These are phyloP conservation scores for Leucosporidium creatinivorum DNA, from an alignment of 768 basidiomycete species.

Conservation along the genomic window DNA sequence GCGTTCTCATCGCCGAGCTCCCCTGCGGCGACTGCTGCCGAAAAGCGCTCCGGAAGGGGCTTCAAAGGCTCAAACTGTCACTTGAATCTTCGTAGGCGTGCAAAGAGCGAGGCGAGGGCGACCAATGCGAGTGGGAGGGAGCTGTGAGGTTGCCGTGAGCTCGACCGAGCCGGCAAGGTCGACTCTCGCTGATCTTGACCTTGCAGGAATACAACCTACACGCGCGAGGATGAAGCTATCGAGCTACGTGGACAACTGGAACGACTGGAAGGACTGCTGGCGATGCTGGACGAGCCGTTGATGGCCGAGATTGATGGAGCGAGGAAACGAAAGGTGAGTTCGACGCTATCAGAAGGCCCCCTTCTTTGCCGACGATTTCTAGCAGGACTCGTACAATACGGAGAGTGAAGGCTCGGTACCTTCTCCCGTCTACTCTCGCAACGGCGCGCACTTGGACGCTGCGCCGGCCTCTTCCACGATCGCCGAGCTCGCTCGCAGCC, in stretches of 20 bases:
- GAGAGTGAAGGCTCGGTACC: too few relatives aligned
- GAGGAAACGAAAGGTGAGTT: too few relatives aligned
- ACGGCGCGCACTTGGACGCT: too few relatives aligned
- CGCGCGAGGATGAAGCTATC: conserved; percentile 1
- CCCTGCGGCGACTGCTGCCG: too few relatives aligned
- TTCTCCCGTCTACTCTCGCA: too few relatives aligned
- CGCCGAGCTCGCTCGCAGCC: neutral
- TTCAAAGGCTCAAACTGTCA: too few relatives aligned
- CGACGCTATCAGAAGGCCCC: too few relatives aligned
- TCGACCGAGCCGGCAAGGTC: neutral
- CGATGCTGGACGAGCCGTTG: too few relatives aligned
- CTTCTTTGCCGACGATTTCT: too few relatives aligned
- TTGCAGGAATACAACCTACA: neutral
- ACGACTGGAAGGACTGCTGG: conserved; percentile 1
- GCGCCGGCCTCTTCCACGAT: too few relatives aligned
- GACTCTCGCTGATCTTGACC: neutral
- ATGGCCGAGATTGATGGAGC: too few relatives aligned
- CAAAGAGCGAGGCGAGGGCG: neutral
- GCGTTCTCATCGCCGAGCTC: neutral
- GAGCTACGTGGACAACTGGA: conserved; percentile 8
- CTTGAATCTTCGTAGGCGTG: neutral
- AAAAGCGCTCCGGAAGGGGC: neutral
- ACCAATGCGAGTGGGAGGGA: conserved; percentile 6
- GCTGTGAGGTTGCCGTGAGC: neutral
- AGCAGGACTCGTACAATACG: too few relatives aligned